phyloP scores from a whole-genome alignment of 164 flowering plant species.

The Nymphaea thermarum region DNA sequence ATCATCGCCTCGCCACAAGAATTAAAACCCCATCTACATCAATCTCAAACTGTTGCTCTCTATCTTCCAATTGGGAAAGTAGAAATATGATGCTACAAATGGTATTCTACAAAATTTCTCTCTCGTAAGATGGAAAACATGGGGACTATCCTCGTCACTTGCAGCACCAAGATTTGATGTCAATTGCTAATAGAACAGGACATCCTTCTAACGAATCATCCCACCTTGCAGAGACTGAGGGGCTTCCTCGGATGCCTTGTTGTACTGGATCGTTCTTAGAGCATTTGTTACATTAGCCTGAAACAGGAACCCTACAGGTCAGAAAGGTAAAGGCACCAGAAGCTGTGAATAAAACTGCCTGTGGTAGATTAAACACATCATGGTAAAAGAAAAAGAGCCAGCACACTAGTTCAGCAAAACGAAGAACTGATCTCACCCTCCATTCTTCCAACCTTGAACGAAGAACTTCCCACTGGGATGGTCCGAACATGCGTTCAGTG shows the following conservation, averaged over 20 bases:
- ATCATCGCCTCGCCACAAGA: neutral
- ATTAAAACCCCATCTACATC: neutral
- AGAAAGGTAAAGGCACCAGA: neutral
- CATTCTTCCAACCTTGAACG: constrained; percentile 58
- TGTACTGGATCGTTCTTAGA: neutral
- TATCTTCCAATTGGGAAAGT: neutral
- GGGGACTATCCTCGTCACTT: neutral
- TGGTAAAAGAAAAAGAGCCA: neutral
- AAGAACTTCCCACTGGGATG: constrained; percentile 63
- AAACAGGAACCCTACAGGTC: neutral
- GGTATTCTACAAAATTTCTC: neutral
- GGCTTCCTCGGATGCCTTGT: neutral
- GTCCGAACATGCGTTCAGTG: constrained; percentile 70
- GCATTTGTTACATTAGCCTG: neutral
- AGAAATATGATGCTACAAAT: neutral
- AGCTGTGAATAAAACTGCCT: neutral
- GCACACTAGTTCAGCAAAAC: neutral
- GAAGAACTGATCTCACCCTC: constrained; percentile 45
- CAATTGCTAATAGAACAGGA: neutral
- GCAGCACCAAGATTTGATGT: neutral
- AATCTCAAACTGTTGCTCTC: neutral
- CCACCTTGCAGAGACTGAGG: too few species aligned
- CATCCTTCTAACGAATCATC: neutral
- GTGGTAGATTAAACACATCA: too few species aligned
- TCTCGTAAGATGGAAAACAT: neutral